Evolutionary conservation across 345 rosid species (phyloP).

Genomic region (Gynandropsis gynandra): DNA sequence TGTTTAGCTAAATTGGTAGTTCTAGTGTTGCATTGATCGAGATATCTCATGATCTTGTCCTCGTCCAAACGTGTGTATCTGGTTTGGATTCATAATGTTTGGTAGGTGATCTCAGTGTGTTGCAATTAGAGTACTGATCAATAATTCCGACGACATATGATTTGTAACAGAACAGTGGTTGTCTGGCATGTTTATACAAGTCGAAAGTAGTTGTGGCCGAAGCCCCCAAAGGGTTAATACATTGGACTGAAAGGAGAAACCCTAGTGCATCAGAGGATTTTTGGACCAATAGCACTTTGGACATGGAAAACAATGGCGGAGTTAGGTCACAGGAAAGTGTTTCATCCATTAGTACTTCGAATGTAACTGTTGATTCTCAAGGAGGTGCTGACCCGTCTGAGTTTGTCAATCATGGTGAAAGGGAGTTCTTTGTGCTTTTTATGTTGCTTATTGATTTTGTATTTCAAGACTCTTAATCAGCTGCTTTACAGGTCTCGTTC

Average conservation of each 20-base stretch:
- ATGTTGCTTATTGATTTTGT: conserved; percentile 1
- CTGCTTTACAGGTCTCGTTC: conserved; percentile 43
- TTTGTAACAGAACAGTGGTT: conserved; percentile 77
- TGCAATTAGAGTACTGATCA: neutral
- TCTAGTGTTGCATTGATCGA: too few relatives aligned
- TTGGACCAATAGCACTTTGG: conserved; percentile 52
- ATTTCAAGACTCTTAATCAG: neutral
- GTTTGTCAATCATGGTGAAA: conserved; percentile 62
- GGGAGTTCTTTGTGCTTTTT: neutral
- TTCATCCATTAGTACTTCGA: conserved; percentile 45
- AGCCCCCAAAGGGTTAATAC: conserved; percentile 24
- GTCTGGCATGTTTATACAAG: conserved; percentile 62
- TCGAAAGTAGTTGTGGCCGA: conserved; percentile 30
- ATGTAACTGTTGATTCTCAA: conserved; percentile 31
- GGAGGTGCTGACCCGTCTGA: conserved; percentile 35
- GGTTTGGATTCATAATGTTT: neutral
- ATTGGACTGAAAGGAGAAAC: conserved; percentile 24
- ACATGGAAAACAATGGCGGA: conserved; percentile 50
- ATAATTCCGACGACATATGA: conserved; percentile 1
- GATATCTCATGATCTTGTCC: too few relatives aligned
- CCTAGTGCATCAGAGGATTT: conserved; percentile 42
- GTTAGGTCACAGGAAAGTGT: conserved; percentile 52
- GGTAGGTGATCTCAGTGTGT: neutral
- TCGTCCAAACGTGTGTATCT: too few relatives aligned
- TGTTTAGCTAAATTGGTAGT: too few relatives aligned